phyloP scores from a whole-genome alignment of 805 yeast species.

The Saturnispora mendoncae region DNA sequence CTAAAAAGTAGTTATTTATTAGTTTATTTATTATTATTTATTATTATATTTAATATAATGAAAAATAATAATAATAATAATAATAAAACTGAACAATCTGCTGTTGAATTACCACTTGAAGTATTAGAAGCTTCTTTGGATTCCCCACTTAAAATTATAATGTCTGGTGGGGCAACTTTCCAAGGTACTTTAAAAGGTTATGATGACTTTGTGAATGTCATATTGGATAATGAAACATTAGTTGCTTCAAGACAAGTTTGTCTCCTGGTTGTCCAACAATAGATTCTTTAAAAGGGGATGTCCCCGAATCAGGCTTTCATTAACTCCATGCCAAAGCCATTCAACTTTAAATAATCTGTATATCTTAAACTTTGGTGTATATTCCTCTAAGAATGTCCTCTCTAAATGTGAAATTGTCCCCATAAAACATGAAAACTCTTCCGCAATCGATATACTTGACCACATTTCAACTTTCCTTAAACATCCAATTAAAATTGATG shows the following conservation, averaged over 20 bases:
- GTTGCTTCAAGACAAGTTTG: conserved; percentile 8
- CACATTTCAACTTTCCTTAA: conserved; percentile 74
- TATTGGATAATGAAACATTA: conserved; percentile 54
- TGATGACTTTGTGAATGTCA: conserved; percentile 92
- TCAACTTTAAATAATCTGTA: conserved; percentile 24
- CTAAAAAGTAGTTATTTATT: too few relatives aligned
- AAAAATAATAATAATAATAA: too few relatives aligned
- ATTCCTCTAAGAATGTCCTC: conserved; percentile 73
- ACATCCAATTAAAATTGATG: conserved; percentile 80
- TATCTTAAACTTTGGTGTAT: conserved; percentile 54
- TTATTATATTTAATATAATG: too few relatives aligned
- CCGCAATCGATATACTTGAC: conserved; percentile 81
- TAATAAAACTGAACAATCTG: too few relatives aligned
- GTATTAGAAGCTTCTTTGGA: conserved; percentile 84
- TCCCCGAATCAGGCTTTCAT: conserved; percentile 44
- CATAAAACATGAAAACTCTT: conserved; percentile 72
- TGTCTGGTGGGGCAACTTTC: conserved; percentile 54
- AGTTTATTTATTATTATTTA: too few relatives aligned
- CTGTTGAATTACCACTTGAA: conserved; percentile 58
- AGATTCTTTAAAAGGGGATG: conserved; percentile 42
- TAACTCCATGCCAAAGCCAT: conserved; percentile 63
- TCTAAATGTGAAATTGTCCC: conserved; percentile 77
- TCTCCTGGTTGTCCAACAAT: conserved; percentile 1
- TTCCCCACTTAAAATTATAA: conserved; percentile 54
- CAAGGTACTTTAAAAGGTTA: conserved; percentile 86